phyloP scores from a whole-genome alignment of 1,284 basidiomycete species.

The Rhodotorula sp. region DNA sequence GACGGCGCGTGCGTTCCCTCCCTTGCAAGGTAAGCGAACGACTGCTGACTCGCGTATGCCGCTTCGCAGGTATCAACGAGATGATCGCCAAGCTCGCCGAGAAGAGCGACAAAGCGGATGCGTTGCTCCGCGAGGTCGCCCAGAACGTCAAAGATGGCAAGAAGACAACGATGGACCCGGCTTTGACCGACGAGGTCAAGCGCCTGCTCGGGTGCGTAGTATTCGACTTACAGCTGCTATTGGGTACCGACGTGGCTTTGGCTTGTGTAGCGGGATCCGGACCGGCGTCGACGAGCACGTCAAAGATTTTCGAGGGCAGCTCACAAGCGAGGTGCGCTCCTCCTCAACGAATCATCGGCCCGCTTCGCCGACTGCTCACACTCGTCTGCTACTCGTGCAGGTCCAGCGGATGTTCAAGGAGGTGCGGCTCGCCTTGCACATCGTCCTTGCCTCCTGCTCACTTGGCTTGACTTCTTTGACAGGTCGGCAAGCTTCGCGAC shows the following conservation, averaged over 20 bases:
- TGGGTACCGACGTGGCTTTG: too few species aligned
- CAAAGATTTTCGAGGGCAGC: conserved; percentile 33
- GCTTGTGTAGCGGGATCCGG: conserved; percentile 16
- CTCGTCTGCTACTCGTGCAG: neutral
- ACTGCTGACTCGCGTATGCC: neutral
- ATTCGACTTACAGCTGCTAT: fast-evolving
- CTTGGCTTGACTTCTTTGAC: neutral
- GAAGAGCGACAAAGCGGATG: conserved; percentile 19
- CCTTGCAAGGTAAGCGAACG: neutral
- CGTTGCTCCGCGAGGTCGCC: conserved; percentile 16
- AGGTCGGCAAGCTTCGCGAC: conserved; percentile 37
- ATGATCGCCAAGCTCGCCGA: conserved; percentile 18
- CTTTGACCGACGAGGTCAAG: conserved; percentile 28
- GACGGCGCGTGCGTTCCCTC: conserved; percentile 5
- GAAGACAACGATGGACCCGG: conserved; percentile 28
- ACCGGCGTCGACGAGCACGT: conserved; percentile 36
- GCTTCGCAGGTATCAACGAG: conserved; percentile 16
- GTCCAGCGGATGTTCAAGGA: conserved; percentile 41
- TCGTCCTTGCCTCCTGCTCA: neutral
- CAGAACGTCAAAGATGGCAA: conserved; percentile 19
- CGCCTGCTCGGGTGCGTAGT: conserved; percentile 21
- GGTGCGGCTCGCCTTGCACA: neutral
- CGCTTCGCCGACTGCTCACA: neutral
- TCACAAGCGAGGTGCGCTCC: conserved; percentile 29
- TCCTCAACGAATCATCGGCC: neutral